phyloP scores from a whole-genome alignment of 306 rosid species.

The Benincasa hispida region DNA sequence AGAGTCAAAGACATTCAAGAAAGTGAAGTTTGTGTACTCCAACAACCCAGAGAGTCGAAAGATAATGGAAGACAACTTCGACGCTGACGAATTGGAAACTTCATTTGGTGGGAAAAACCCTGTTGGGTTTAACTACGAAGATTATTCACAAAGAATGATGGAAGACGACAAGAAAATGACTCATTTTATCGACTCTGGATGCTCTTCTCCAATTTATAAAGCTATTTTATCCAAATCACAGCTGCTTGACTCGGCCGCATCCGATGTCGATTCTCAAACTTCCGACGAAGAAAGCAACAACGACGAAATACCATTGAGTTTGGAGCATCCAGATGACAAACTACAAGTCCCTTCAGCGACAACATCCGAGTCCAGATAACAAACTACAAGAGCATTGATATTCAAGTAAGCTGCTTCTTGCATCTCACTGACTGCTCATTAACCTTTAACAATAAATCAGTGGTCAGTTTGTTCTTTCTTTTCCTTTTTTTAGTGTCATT shows the following conservation, averaged over 20 bases:
- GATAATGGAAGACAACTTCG: slow-evolving; percentile 54
- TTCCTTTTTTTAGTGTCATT: neutral
- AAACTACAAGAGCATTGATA: neutral
- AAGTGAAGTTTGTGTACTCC: slow-evolving; percentile 59
- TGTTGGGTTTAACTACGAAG: slow-evolving; percentile 28
- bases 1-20: slow-evolving; percentile 51
- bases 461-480: neutral
- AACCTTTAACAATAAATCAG: neutral
- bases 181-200: slow-evolving; percentile 16
- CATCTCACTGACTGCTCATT: neutral
- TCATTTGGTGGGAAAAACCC: slow-evolving; percentile 51
- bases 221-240: neutral
- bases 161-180: slow-evolving; percentile 45
- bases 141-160: slow-evolving; percentile 39
- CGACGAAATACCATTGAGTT: neutral
- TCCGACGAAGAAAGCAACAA: neutral
- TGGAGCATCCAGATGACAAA: neutral
- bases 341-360: neutral
- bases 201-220: slow-evolving; percentile 19
- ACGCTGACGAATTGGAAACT: slow-evolving; percentile 44
- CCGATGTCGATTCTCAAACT: neutral
- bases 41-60: slow-evolving; percentile 37
- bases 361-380: neutral
- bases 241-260: neutral
- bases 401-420: neutral